Evolutionary conservation across 1,284 basidiomycete genomes (phyloP), one percentile per base, ranked within the genome.

Genomic region (Wolfiporia cocos): DNA sequence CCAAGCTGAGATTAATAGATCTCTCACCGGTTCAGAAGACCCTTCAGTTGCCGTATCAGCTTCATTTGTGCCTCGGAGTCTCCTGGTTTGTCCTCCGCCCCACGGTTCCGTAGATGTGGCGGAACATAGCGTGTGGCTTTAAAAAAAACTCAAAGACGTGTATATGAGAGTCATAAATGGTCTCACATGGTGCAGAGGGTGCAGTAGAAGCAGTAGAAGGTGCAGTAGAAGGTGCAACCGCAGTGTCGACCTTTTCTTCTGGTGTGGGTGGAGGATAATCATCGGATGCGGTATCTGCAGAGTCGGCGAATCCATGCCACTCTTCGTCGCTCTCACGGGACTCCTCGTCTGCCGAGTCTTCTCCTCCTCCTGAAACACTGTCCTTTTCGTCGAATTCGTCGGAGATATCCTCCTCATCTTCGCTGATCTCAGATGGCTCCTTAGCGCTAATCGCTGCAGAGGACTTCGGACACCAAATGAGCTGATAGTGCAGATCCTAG

Each of bases 21-120:
- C 7, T 28, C 69, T 44, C 57, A 90, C 83, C 89, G 76, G 63
- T 97, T 97, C 37, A 97, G 72, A 7, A 92, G 66, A 59, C 94
- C 93, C 63, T 96, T 93, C 11, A 92, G 66, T 53, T 88, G 88
- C 40, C 86, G 76, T 5, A 72, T 79, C 18, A 97, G 71, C 61
- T 89, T 91, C 7, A 70, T 47, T 33, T 74, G 64, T 28, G 68
- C 70, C 50, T 84, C 81, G 0, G 67, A 74, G 41, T 61, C 67
- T 44, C 58, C 61, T 42, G 55, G 66, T 31, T 36, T 29, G 2
- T 61, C 51, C 24, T 49, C 37, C 35, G 55, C 46, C 37, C 65
- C 54, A 36, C 55, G 55, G 46, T 74, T 69, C 43, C 86, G 70
- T 11, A 85, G 63, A 55, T 81, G 72, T 26, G 86, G 81, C 12